Conservation (phyloP, 148 eudicot species). For the Cornus controversa region DNA sequence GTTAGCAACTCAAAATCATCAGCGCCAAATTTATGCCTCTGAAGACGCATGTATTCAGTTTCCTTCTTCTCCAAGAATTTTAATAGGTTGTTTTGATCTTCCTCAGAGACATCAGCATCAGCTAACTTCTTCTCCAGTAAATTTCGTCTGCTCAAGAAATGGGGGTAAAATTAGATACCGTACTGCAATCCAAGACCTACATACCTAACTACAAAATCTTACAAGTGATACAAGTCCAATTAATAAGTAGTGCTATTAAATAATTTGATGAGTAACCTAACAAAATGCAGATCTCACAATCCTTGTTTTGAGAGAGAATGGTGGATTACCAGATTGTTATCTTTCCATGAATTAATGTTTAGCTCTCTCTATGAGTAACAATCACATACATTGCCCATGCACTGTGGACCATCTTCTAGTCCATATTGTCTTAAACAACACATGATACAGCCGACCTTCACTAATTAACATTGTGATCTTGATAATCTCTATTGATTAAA, state of each 20-base stretch:
- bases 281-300: background rate
- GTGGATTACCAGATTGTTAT: background rate
- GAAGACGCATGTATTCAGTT: slow-evolving; percentile 96
- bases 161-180: background rate
- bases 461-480: no score
- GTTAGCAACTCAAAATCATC: slow-evolving; percentile 95
- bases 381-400: background rate
- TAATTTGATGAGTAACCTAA: background rate
- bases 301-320: background rate
- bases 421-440: background rate
- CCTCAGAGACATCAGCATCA: slow-evolving; percentile 95
- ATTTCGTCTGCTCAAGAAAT: slow-evolving; percentile 52
- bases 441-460: background rate
- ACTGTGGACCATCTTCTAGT: background rate
- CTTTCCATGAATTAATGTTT: background rate
- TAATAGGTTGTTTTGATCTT: slow-evolving; percentile 81
- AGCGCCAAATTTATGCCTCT: slow-evolving; percentile 96
- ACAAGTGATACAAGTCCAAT: background rate
- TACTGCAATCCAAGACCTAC: background rate
- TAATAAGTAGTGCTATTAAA: background rate
- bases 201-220: background rate
- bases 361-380: background rate
- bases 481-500: no score
- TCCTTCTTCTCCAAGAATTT: slow-evolving; percentile 94
- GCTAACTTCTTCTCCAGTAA: slow-evolving; percentile 80